Evolutionary conservation across 2,329 filamentous ascomycete species (phyloP).

Genomic region (Nemania abortiva): DNA sequence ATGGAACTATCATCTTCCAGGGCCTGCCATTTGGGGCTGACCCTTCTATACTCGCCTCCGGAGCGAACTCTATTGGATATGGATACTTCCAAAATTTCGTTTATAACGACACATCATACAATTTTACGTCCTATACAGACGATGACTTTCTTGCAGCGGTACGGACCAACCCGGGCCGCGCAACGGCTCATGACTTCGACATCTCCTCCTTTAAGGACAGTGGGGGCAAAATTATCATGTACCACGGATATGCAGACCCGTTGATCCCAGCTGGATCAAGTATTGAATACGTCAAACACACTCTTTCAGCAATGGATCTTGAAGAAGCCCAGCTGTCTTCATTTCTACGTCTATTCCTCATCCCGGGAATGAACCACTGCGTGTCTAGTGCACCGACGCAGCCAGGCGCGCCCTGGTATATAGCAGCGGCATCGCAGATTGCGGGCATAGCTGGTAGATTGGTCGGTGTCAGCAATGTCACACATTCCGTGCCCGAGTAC

Average conservation of each 20-base stretch:
- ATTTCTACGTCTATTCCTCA: constrained; percentile 57
- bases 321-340: constrained; percentile 50
- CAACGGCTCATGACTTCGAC: constrained; percentile 47
- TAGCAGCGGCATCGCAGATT: constrained; percentile 33
- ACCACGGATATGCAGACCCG: constrained; percentile 58
- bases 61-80: constrained; percentile 33
- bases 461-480: constrained; percentile 50
- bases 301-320: constrained; percentile 57
- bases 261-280: constrained; percentile 57
- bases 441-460: constrained; percentile 34
- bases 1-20: constrained; percentile 31
- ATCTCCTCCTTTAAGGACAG: constrained; percentile 52
- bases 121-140: constrained; percentile 45
- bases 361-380: constrained; percentile 64
- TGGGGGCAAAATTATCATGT: constrained; percentile 60
- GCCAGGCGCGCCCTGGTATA: constrained; percentile 49
- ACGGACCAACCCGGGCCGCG: constrained; percentile 24
- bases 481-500: constrained; percentile 57
- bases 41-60: constrained; percentile 25
- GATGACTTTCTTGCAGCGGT: constrained; percentile 52
- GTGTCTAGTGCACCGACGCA: constrained; percentile 49
- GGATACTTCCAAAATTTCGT: constrained; percentile 61
- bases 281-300: constrained; percentile 59
- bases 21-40: constrained; percentile 37
- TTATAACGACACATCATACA: constrained; percentile 59